Conservation (phyloP, 257 asterid species). For the Euphrasia confusa region DNA sequence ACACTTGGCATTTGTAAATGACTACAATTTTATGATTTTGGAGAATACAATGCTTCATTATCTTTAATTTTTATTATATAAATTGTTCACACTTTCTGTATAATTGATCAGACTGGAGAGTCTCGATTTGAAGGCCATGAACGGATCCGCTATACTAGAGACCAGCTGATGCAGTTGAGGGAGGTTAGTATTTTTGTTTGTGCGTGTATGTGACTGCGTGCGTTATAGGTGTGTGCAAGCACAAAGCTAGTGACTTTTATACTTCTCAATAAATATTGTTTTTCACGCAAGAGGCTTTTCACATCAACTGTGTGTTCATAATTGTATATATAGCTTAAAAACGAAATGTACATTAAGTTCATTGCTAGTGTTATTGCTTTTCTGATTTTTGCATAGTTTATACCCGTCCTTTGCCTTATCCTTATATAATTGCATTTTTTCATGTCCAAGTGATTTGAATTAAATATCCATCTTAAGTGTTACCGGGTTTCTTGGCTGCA, state of each 20-base stretch:
- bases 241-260: not conserved
- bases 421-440: not conserved
- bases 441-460: constrained; percentile 6
- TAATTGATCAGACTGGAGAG: constrained; percentile 60
- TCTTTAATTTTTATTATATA: constrained; percentile 6
- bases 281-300: not conserved
- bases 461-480: constrained; percentile 12
- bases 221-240: constrained; percentile 4
- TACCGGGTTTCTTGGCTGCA: not conserved
- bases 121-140: constrained; percentile 71
- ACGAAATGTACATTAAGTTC: not conserved
- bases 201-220: not conserved
- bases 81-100: constrained; percentile 15
- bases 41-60: constrained; percentile 2
- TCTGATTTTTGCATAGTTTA: constrained; percentile 11
- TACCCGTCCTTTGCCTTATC: not conserved
- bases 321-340: not conserved
- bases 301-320: constrained; percentile 20
- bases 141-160: constrained; percentile 64
- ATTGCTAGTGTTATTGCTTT: not conserved
- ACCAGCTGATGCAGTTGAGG: constrained; percentile 68
- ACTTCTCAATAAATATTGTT: not conserved
- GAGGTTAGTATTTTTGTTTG: constrained; percentile 49
- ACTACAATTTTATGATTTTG: not conserved
- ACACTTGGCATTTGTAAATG: not conserved